Evolutionary conservation across 2,329 filamentous ascomycete genomes (phyloP), one percentile per base, ranked within the genome.

Genomic region (Davidsoniella australis): DNA sequence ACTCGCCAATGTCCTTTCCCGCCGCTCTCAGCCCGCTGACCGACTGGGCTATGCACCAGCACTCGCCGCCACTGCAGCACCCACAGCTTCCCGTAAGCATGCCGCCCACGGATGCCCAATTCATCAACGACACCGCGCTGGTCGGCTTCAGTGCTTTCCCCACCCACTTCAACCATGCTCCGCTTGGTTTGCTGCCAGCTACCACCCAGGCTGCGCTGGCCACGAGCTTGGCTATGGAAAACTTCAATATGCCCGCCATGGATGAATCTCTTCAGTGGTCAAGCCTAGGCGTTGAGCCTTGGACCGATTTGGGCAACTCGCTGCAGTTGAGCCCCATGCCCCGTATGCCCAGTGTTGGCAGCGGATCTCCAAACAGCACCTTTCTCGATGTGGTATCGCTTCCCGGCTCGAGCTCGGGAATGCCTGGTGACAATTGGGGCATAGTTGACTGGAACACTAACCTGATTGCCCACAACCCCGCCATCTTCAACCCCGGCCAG

Each of bases 401-500:
- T 41, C 74, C 76, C 20, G 81, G 79, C 50, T 86, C 86, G 55
- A 85, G 83, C 59, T 40, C 41, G 18, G 46, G 50, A 2, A 48
- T 52, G 17, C 41, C 50, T 9, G 87, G 93, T 57, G 85, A 88
- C 57, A 85, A 85, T 51, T 96, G 88, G 88, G 78, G 77, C 46
- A 76, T 83, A 56, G 79, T 95, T 51, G 84, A 91, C 56, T 75
- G 78, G 61, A 41, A 40, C 37, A 23, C 52, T n/a, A 46, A 45
- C 17, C 40, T 52, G 41, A 52, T 49, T 26, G 43, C 49, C 39
- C 73, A 75, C 47, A 75, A 69, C 54, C 63, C 70, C 39, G 80
- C 84, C 56, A 88, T 94, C 59, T 93, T 94, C 70, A 94, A 95
- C 65, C 89, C 89, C 2, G 78, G 82, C 54, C 84, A 94, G 66